phyloP scores from a whole-genome alignment of 345 rosid genomes.

The Citrus cavaleriei region DNA sequence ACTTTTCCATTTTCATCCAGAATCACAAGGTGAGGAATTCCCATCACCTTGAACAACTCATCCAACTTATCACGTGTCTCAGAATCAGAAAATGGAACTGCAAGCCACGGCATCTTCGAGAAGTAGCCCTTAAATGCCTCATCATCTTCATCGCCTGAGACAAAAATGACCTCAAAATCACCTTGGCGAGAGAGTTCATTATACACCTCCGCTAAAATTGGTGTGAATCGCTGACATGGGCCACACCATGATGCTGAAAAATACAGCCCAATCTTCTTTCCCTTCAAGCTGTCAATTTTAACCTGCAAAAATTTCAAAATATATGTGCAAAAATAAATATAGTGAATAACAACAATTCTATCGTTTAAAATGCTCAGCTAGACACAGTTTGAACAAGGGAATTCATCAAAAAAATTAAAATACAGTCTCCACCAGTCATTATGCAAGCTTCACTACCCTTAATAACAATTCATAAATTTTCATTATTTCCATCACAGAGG shows the following conservation, averaged over 20 bases:
- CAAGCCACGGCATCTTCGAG: constrained; percentile 87
- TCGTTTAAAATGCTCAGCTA: not conserved
- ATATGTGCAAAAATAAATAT: no score
- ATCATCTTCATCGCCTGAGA: constrained; percentile 54
- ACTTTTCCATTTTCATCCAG: constrained; percentile 59
- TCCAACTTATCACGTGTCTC: constrained; percentile 48
- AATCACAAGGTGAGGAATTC: constrained; percentile 70
- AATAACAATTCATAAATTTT: not conserved
- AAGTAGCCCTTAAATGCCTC: constrained; percentile 56
- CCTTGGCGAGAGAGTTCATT: constrained; percentile 40
- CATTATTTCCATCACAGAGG: not conserved
- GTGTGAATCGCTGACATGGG: constrained; percentile 68
- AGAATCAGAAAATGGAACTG: constrained; percentile 65
- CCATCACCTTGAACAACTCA: constrained; percentile 50
- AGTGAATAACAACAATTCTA: not conserved
- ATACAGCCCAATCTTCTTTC: constrained; percentile 73
- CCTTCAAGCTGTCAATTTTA: constrained; percentile 59
- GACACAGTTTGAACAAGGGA: not conserved
- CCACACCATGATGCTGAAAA: constrained; percentile 90
- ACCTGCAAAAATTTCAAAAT: constrained; percentile 38
- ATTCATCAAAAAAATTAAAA: not conserved
- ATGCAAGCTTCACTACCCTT: not conserved
- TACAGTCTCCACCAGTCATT: not conserved
- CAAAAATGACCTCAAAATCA: constrained; percentile 61
- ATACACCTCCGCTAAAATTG: constrained; percentile 52